phyloP scores from a whole-genome alignment of 352 stramenopile species.

The Peronosclerospora sorghi region DNA sequence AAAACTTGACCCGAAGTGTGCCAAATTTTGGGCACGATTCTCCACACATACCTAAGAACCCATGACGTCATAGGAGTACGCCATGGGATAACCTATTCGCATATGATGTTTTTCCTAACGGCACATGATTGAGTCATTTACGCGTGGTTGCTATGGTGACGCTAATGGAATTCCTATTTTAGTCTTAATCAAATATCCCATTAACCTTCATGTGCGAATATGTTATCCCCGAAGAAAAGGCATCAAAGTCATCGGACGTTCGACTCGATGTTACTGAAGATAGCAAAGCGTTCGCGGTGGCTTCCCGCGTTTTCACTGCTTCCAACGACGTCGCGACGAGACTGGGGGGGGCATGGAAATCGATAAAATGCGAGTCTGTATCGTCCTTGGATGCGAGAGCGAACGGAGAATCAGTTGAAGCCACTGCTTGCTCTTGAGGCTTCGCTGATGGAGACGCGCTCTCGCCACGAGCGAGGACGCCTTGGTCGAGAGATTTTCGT shows the following conservation, averaged over 20 bases:
- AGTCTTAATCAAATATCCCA: no score
- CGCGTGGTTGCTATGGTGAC: no score
- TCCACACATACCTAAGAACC: no score
- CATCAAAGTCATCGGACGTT: slow-evolving; percentile 5
- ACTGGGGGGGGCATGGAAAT: slow-evolving; percentile 7
- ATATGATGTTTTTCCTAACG: no score
- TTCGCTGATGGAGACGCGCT: not conserved
- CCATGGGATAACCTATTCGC: no score
- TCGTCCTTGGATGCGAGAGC: slow-evolving; percentile 6
- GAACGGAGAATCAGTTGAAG: slow-evolving; percentile 6
- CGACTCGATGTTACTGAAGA: slow-evolving; percentile 5
- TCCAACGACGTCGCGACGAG: not conserved
- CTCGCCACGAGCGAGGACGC: slow-evolving; percentile 21
- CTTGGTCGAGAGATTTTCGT: slow-evolving; percentile 14
- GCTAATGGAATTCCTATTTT: no score
- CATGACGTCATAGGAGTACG: no score
- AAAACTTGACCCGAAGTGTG: no score
- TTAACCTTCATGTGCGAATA: no score
- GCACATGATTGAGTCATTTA: no score
- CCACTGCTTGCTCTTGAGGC: not conserved
- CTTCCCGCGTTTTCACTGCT: not conserved
- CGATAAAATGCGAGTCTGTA: slow-evolving; percentile 1
- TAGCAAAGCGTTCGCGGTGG: slow-evolving; percentile 6
- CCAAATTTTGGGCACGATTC: no score
- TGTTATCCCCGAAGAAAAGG: slow-evolving; percentile 10